Conservation (phyloP, 148 eudicot species). For the Suaeda aralocaspica region DNA sequence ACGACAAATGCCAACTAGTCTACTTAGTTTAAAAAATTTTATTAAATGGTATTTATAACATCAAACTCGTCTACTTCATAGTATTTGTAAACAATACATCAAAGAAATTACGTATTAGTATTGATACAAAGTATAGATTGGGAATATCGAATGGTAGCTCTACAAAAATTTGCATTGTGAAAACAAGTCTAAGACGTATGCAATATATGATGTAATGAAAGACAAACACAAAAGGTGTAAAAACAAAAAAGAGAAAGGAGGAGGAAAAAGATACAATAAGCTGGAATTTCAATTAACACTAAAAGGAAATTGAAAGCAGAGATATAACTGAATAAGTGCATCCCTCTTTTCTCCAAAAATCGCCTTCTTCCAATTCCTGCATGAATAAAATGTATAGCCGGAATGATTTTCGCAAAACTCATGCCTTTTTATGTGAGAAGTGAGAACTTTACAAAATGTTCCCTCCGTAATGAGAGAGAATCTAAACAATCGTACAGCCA, state of each 20-base stretch:
- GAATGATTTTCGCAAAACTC: constrained; percentile 13
- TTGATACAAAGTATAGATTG: too few species aligned
- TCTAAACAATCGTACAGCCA: not conserved
- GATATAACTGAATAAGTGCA: constrained; percentile 2
- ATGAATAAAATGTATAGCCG: constrained; percentile 14
- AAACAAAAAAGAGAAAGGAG: not conserved
- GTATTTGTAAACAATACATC: too few species aligned
- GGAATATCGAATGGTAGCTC: not conserved
- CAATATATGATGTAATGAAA: not conserved
- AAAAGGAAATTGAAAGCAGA: not conserved
- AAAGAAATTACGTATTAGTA: too few species aligned
- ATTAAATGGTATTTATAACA: too few species aligned
- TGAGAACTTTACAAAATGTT: constrained; percentile 17
- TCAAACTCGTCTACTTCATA: too few species aligned
- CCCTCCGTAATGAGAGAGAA: not conserved
- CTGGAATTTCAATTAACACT: not conserved
- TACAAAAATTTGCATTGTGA: not conserved
- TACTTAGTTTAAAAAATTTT: too few species aligned
- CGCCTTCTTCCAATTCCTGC: not conserved
- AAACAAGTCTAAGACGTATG: too few species aligned
- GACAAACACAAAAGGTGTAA: not conserved
- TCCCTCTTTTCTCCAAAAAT: not conserved
- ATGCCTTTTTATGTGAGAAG: constrained; percentile 1
- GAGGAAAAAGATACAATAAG: not conserved
- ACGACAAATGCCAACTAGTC: too few species aligned